Conservation (phyloP, 2,329 filamentous ascomycete genomes). For the Fusarium sp. region DNA sequence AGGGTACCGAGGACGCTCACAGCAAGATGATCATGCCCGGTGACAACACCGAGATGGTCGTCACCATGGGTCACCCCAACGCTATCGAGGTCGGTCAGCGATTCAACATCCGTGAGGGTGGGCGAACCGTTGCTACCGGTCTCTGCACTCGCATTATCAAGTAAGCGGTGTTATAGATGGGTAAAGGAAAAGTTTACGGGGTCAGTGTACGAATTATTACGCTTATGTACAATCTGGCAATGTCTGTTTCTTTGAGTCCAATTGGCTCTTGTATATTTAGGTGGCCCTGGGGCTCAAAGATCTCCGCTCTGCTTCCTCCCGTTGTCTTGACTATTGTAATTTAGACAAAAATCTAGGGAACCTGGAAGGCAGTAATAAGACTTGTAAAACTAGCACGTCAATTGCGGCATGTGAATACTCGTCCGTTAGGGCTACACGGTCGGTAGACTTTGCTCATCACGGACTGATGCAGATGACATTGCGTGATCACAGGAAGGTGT, state of each 20-base stretch:
- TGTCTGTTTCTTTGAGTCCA: conserved; percentile 46
- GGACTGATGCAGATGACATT: not conserved
- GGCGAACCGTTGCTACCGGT: conserved; percentile 86
- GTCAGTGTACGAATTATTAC: conserved; percentile 43
- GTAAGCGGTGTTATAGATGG: conserved; percentile 52
- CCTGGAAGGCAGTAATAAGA: conserved; percentile 47
- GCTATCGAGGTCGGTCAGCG: conserved; percentile 92
- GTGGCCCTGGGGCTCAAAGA: conserved; percentile 49
- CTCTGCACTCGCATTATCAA: conserved; percentile 79
- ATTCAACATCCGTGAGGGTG: conserved; percentile 98
- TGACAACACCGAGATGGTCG: conserved; percentile 98
- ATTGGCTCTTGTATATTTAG: conserved; percentile 54
- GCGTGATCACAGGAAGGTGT: not conserved
- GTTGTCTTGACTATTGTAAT: conserved; percentile 54
- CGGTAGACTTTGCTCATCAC: not conserved
- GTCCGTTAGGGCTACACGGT: not conserved
- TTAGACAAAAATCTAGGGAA: conserved; percentile 43
- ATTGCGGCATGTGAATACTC: not conserved
- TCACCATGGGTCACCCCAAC: conserved; percentile 84
- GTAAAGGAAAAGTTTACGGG: conserved; percentile 29
- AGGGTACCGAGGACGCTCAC: conserved; percentile 77
- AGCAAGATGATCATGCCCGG: conserved; percentile 94
- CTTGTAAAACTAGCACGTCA: conserved; percentile 41
- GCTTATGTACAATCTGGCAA: conserved; percentile 46
- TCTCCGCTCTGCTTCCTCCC: conserved; percentile 57